Base-by-base conservation (phyloP, 176 grass and related monocot species). In the Carex scoparia region DNA sequence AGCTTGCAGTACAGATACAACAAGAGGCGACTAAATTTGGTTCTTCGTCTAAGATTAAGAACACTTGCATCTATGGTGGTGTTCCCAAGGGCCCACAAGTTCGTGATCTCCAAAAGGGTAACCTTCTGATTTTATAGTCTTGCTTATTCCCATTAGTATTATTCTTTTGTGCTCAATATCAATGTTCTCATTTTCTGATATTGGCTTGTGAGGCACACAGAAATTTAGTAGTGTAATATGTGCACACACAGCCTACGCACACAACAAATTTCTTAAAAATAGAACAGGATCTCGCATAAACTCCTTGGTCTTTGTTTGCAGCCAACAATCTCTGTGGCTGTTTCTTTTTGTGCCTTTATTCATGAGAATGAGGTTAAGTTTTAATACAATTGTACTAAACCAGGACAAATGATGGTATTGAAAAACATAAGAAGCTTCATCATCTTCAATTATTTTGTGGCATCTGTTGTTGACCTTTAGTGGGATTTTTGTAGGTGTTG, bases 81-180 rank as follows among this genome's bases (percentile, higher is more conserved):
- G 97, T 99, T 79, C 97, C 97, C 60, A 99, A 96, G 89, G 97
- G 93, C 62, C 93, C 96, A 84, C 96, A 99, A 95, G 93, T 99
- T 88, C 89, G 96, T 27, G 96, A 99, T 91, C 93, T 98, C 72
- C 96, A 95, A 69, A 99, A 95, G 94, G 96, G 96, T 95, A 60
- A 44, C 65, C 14, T 61, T 30, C 51, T 67, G 1, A 63, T 77
- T 65, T 69, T 61, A 27, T 14, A 65, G 19, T 9, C 15, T 75
- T 23, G 19, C 59, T 80, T 54, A 23, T 32, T 83, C 13, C 54
- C 54, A 23, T 62, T 84, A 73, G 11, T 54, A 58, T 38, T 42
- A 14, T 59, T 58, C 28, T 37, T 72, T 84, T 69, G 15, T 30
- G 23, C 33, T 28, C 35, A 75, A 38, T 65, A 64, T 6, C 53